Evolutionary conservation across 805 yeast species (phyloP), one percentile per base, ranked within the genome.

Genomic region (Debaryomyces tyrocola): DNA sequence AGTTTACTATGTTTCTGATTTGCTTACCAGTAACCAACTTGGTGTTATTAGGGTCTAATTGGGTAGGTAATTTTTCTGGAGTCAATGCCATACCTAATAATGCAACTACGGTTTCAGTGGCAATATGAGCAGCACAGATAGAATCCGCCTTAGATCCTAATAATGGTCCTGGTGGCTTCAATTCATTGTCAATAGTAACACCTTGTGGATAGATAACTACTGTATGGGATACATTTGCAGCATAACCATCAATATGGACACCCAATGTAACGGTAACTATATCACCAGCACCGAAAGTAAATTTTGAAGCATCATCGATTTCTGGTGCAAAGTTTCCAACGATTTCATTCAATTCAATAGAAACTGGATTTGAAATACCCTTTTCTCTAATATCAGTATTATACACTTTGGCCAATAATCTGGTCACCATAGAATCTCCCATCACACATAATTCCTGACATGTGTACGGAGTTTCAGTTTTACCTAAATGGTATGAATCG

Each of bases 201-300:
- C 83, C 84, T 28, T 83, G 82, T 43, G 95, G 95, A 57, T 82
- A 87, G 44, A 90, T 83, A 27, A 90, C 94, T 51, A 90, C 60
- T 1, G 97, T 91, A 67, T 94, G 99, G 24, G 96, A 82, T 9
- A 82, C 83, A 63, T 83, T 81, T 1, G 96, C 83, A 10, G 97
- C 87, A 72, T 91, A 94, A 46, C 99, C 99, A 67, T 94, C 99
- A 55, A 94, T 81, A 53, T 94, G 97, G 49, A 86, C 91, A 41
- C 97, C 99, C 24, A 92, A 75, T 10, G 87, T 74, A 47, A 94
- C 78, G 51, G 92, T 91, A 29, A 89, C 89, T 40, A 91, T 76
- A 64, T 94, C 97, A 42, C 98, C 98, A 20, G 82, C 81, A 45
- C 66, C 63, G 56, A 87, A 80, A 44, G 67, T 64, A 49, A 74